Evolutionary conservation across 768 basidiomycete species (phyloP).

Genomic region (Rhizopogon salebrosus): DNA sequence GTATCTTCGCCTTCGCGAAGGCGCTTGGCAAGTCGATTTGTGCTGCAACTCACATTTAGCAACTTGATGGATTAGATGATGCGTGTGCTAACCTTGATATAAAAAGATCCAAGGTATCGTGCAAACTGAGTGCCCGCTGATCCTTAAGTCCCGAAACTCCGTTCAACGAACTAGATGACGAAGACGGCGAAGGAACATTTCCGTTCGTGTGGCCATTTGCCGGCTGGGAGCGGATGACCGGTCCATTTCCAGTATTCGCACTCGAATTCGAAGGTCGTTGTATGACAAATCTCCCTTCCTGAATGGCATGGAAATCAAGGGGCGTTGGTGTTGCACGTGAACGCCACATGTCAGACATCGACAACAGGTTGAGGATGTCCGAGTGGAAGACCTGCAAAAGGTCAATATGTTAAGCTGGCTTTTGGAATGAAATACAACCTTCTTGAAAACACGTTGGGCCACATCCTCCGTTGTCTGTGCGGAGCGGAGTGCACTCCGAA

Average conservation of each 20-base stretch:
- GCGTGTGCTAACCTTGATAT: constrained; percentile 59
- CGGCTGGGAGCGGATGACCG: neutral
- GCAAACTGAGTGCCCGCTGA: constrained; percentile 69
- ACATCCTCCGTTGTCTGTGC: constrained; percentile 37
- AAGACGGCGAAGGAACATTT: neutral
- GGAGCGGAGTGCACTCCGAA: constrained; percentile 63
- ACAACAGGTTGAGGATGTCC: constrained; percentile 84
- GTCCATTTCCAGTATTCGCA: constrained; percentile 9
- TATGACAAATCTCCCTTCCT: constrained; percentile 54
- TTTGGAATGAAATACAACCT: constrained; percentile 42
- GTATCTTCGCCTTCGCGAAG: constrained; percentile 60
- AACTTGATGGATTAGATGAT: neutral
- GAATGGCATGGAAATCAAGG: constrained; percentile 75
- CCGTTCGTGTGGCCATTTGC: constrained; percentile 24
- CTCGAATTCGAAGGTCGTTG: constrained; percentile 22
- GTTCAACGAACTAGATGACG: constrained; percentile 9
- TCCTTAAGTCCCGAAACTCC: constrained; percentile 57
- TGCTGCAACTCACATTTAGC: constrained; percentile 39
- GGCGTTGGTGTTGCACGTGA: constrained; percentile 82
- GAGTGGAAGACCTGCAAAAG: constrained; percentile 70
- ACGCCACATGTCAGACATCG: constrained; percentile 98
- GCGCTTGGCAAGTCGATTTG: constrained; percentile 71
- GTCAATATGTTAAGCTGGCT: neutral
- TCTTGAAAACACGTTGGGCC: constrained; percentile 74
- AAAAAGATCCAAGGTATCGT: constrained; percentile 82